Percentiles rank a stretch among this genome's conserved stretches.
These are phyloP conservation scores for Zoysia japonica DNA, from an alignment of 176 grass and related monocot species.

Conservation along the genomic window DNA sequence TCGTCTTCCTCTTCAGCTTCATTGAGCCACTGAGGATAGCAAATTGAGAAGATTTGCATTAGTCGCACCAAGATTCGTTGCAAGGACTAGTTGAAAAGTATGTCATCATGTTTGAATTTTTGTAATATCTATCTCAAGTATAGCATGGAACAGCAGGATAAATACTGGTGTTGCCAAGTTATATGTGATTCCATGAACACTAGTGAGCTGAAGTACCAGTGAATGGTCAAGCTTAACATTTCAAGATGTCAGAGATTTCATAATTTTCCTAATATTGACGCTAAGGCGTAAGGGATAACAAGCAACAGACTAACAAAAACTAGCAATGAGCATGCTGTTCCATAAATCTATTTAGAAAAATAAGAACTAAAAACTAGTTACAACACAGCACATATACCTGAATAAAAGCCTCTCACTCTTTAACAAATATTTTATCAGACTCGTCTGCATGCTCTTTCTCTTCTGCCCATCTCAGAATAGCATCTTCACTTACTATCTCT, in stretches of 20 bases:
- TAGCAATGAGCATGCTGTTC: neutral
- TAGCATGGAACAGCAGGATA: neutral
- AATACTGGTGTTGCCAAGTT: neutral
- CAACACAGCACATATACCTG: conserved; percentile 46
- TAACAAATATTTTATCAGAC: conserved; percentile 84
- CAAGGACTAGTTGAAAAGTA: neutral
- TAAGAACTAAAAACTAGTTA: neutral
- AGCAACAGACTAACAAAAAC: neutral
- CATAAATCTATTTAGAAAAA: neutral
- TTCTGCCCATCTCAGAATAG: conserved; percentile 77
- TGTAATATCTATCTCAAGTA: neutral
- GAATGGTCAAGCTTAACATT: neutral
- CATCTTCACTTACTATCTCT: conserved; percentile 79
- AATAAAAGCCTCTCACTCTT: conserved; percentile 72
- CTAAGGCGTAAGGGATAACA: neutral
- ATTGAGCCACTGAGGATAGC: conserved; percentile 64
- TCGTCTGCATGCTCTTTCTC: conserved; percentile 83
- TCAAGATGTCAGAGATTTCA: neutral
- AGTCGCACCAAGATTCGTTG: neutral
- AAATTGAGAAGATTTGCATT: neutral
- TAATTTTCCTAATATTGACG: neutral
- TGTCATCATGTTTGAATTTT: neutral
- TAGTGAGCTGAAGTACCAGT: neutral
- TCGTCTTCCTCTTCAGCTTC: conserved; percentile 75
- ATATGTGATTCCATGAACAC: neutral